Percentiles rank a stretch among this genome's conserved stretches.
Evolutionary conservation across 805 yeast genomes (phyloP).

Genomic region (Candida oleophila): DNA sequence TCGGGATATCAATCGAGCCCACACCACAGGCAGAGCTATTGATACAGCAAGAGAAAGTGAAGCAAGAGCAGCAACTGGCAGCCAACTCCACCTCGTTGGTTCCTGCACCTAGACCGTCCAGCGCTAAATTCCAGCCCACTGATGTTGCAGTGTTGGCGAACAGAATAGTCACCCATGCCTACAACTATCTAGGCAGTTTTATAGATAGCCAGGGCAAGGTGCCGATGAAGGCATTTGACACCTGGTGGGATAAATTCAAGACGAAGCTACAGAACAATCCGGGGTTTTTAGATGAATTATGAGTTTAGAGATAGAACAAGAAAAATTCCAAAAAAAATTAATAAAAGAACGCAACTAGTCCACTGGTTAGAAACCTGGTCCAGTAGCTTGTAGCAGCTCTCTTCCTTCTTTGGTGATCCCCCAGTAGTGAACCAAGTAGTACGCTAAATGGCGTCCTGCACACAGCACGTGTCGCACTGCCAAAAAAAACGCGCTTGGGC

Average conservation of each 20-base stretch:
- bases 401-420: no score
- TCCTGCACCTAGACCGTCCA: conserved; percentile 19
- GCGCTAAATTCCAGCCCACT: conserved; percentile 20
- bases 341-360: conserved; percentile 4
- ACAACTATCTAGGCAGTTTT: conserved; percentile 87
- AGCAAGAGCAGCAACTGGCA: conserved; percentile 11
- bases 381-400: no score
- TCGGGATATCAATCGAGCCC: conserved; percentile 93
- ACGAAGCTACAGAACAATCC: conserved; percentile 77
- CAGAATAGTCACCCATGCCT: conserved; percentile 88
- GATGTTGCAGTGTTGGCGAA: conserved; percentile 65
- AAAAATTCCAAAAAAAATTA: neutral
- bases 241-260: conserved; percentile 94
- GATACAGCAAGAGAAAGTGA: conserved; percentile 43
- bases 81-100: conserved; percentile 17
- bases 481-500: no score
- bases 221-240: conserved; percentile 82
- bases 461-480: neutral
- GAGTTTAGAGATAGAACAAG: conserved; percentile 2
- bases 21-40: conserved; percentile 60
- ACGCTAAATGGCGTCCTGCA: no score
- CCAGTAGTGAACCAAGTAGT: no score
- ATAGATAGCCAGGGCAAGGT: conserved; percentile 78
- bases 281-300: conserved; percentile 58
- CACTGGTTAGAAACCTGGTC: no score